Base-by-base conservation (phyloP, 139 green algal species). In the Coelastrella sp. region DNA sequence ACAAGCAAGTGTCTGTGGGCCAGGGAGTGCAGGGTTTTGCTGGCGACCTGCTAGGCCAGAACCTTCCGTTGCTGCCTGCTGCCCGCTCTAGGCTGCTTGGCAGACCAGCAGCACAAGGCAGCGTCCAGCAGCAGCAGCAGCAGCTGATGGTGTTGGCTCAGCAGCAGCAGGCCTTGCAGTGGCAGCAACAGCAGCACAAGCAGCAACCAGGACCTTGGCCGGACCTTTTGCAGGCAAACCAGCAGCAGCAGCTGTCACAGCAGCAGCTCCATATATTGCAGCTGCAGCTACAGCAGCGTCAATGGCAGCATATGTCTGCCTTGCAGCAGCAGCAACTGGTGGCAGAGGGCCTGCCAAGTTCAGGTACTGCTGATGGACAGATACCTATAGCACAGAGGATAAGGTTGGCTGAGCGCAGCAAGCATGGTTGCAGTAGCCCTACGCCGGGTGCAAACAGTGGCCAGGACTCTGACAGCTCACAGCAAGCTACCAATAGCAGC, bases 61-160 rank as follows among this genome's bases (percentile, higher is more conserved):
- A 87, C 64, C 7, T 87, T 61, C 82, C 82, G 5, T 17, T 64
- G 65, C 64, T 87, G 32, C 82, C 82, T 3, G 82, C 82, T 64
- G 82, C 82, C 5, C 64, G 82, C 3, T 64, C 64, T 47, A 78
- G 22, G 13, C 22, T 32, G 5, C 16, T 79, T 1, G 19, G n/a
- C 5, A 16, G 59, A 10, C 78, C 79, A 85, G 47, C 20, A 54
- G 3, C 19, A 7, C 20, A n/a, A 32, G 47, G 11, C 7, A 10
- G 78, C 47, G 8, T 13, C 10, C 5, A 60, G 22, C 81, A 87
- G 60, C 81, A 87, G 5, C n/a, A 79, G 13, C 54, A 71, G 78
- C 78, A 73, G 56, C 54, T 71, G 74, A 8, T 7, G 58, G 22
- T 10, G n/a, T 3, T 80, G 47, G 14, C 2, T n/a, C 5, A 54